Evolutionary conservation across 179 eudicot species (phyloP), one percentile per base, ranked within the genome.

Genomic region (Nepenthes alata): DNA sequence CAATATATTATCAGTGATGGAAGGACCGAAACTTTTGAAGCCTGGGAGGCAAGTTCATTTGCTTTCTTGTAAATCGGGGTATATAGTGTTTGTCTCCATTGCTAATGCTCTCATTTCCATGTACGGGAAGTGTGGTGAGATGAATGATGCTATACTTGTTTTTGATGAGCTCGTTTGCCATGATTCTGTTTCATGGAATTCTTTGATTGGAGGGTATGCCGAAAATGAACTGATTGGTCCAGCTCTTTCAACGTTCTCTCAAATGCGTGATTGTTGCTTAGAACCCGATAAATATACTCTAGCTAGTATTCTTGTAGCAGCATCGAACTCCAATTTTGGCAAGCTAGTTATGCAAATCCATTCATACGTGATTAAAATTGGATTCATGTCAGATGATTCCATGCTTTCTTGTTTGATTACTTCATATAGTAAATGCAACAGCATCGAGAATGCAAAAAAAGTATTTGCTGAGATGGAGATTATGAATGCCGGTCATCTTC

Each of bases 11-110:
- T 74, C 85, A 11, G 66, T 69, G 2, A 64, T 67, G 41, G 77
- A 75, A 38, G 72, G 57, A 5, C 74, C 71, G 15, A 67, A 52
- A 56, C 0, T 71, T 64, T 62, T 79, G 63, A 57, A 62, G 13
- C 53, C 57, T 53, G 88, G 83, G 47, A 79, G 76, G 63, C 86
- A 81, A 57, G 74, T 85, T 70, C 91, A 83, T 66, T 60, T 68
- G 2, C 55, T 77, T 70, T 77, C 80, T 62, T 70, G 63, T 51
- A 83, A 83, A 81, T 68, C 67, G 54, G 88, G 84, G 25, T 77
- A 57, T 77, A 41, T 79, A 69, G 59, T 54, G 53, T 67, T 67
- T 66, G 35, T 67, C 10, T 67, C 83, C 59, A 68, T 71, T 59
- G 66, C 61, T 57, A 77, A 77, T 73, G 75, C 75, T 63, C 70